These are phyloP conservation scores for Alternaria incomplexa DNA, from an alignment of 2,329 filamentous ascomycete species.

Conservation along the genomic window DNA sequence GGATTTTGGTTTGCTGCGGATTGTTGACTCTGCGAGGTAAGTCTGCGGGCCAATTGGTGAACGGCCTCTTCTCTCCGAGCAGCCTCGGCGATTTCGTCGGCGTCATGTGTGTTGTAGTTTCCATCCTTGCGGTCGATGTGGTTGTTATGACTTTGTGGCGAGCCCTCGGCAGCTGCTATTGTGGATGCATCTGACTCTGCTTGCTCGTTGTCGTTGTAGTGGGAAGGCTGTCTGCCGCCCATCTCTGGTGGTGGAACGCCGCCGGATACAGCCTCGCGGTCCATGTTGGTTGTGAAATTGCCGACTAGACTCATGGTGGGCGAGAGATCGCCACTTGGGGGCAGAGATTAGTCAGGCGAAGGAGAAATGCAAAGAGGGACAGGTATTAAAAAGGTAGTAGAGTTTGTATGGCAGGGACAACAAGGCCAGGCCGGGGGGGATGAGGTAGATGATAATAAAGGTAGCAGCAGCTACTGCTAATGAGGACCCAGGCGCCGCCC, in stretches of 20 bases:
- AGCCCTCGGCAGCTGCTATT: conserved; percentile 35
- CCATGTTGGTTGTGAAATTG: conserved; percentile 53
- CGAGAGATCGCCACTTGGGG: conserved; percentile 16
- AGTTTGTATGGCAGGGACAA: conserved; percentile 7
- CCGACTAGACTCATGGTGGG: conserved; percentile 52
- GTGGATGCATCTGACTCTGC: conserved; percentile 42
- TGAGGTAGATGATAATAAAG: conserved; percentile 23
- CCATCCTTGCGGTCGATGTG: conserved; percentile 24
- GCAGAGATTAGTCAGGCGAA: conserved; percentile 1
- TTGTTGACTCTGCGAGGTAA: conserved; percentile 49
- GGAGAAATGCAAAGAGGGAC: conserved; percentile 1
- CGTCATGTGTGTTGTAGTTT: conserved; percentile 29
- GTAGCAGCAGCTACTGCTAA: conserved; percentile 25
- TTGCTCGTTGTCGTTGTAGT: conserved; percentile 18
- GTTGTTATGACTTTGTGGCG: conserved; percentile 28
- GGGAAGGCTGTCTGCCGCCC: conserved; percentile 27
- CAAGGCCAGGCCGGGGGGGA: conserved; percentile 11
- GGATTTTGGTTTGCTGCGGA: conserved; percentile 48
- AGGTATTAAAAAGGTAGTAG: conserved; percentile 23
- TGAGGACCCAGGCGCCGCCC: conserved; percentile 17
- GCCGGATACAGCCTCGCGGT: conserved; percentile 46
- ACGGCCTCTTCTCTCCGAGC: conserved; percentile 46
- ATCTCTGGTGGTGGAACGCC: conserved; percentile 44
- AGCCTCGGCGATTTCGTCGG: conserved; percentile 25
- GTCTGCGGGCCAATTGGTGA: conserved; percentile 50